Base-by-base conservation (phyloP, 352 stramenopile species). In the Globisporangium mamillatum region DNA sequence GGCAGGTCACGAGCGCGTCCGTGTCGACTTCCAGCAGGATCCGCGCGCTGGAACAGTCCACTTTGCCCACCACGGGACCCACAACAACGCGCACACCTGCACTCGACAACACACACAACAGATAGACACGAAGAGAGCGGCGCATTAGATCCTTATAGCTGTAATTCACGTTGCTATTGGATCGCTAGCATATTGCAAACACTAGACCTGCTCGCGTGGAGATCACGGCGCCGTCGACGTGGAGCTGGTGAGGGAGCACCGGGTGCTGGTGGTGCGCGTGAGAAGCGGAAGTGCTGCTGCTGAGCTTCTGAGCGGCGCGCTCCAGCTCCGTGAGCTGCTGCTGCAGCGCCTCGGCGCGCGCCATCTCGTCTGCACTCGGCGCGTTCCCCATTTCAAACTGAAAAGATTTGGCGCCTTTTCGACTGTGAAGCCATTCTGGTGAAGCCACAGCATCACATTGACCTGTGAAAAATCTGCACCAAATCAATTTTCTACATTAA, bases 11-110 rank as follows among this genome's bases (percentile, higher is more conserved):
- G 4, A 59, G 1, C 1, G 78, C 68, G 0, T 60, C 56, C 24
- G 63, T 62, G 68, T 86, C 77, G 7, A 89, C 75, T 71, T 95
- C 88, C 20, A 95, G 71, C 29, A 95, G 68, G 58, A 95, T 75
- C 5, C 82, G 73, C 46, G 84, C 86, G 0, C 64, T 71, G 24
- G 79, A 59, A 14, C 68, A 74, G 29, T 84, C 80, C 36, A 94
- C 81, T 70, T 77, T 83, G 18, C 86, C 88, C 9, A 95, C 75
- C 0, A 95, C 85, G 0, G 87, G 87, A 0, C 84, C 84, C 7
- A 93, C 41, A 10, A 84, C 60, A n/a, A 93, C 82, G 16, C 73
- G 75, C 1, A 90, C 82, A 27, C 73, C 78, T 88, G 34, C 8
- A 64, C 20, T 24, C 1, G 24, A 44, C 24, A 18, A 12, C 6